Evolutionary conservation across 192 early-diverging fungal species (phyloP), one percentile per base, ranked within the genome.

Genomic region (Coemansia sp.): DNA sequence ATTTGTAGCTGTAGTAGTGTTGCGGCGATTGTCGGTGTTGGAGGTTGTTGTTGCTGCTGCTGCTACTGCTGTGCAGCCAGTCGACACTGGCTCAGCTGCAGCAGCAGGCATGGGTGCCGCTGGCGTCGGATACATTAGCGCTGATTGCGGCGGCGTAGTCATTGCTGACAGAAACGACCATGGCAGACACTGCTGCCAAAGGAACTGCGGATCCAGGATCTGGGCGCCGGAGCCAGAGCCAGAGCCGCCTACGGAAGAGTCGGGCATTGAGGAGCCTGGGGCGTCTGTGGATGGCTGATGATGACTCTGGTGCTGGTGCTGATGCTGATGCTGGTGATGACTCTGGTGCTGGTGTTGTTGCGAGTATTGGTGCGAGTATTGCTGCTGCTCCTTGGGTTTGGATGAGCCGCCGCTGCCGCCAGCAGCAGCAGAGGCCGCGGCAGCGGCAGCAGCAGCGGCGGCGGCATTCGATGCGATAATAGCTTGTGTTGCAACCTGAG

Each of bases 141-240:
- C n/a, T 21, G 45, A 46, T 47, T 45, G 51, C n/a, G 58, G 67
- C 9, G 57, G 57, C 57, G 39, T 5, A 4, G 57, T 59, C 57
- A 59, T 59, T 15, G 57, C 57, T n/a, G 58, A 40, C 32, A 55
- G 60, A 11, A 54, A 40, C n/a, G 46, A 46, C 59, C 59, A 62
- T 8, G 58, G 67, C n/a, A 62, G 36, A 19, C 54, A 58, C 11
- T 54, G 65, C 65, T 66, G 65, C 42, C 56, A 12, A 16, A 69
- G 40, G 22, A 55, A 49, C 26, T 40, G 37, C 18, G 59, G 43
- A 18, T 68, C 59, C n/a, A 52, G 12, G 2, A 32, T 32, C 32
- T 32, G 32, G 32, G 32, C 32, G 32, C 32, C 32, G 32, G 32
- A 32, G 32, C 32, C 32, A 4, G 32, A 2, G 32, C 32, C 32